These are phyloP conservation scores for Cantharellus anzutake DNA, from an alignment of 768 basidiomycete genomes.

Conservation along the genomic window DNA sequence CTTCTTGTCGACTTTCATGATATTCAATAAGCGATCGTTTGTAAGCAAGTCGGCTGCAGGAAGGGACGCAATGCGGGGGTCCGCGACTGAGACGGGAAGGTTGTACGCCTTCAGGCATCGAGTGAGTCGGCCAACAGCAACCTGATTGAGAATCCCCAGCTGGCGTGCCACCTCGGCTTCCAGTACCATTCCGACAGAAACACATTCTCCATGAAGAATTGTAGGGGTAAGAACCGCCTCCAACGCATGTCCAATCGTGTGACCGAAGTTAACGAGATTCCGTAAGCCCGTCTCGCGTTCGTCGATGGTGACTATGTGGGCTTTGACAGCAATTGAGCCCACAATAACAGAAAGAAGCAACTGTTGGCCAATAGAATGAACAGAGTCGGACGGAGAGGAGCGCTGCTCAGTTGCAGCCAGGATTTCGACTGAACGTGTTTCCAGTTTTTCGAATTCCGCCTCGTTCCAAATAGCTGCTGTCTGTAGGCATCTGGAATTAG, in stretches of 20 bases:
- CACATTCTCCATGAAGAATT: conserved; percentile 92
- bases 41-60: conserved; percentile 54
- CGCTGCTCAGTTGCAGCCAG: conserved; percentile 50
- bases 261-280: conserved; percentile 98
- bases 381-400: conserved; percentile 36
- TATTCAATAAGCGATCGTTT: conserved; percentile 67
- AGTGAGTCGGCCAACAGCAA: conserved; percentile 76
- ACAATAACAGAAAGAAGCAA: conserved; percentile 82
- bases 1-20: conserved; percentile 97
- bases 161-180: conserved; percentile 87
- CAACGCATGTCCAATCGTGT: conserved; percentile 96
- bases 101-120: conserved; percentile 82
- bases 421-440: conserved; percentile 70
- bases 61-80: conserved; percentile 55
- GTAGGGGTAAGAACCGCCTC: conserved; percentile 89
- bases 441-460: conserved; percentile 69
- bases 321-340: conserved; percentile 86
- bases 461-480: conserved; percentile 99
- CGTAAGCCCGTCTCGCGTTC: conserved; percentile 92
- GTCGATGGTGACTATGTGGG: conserved; percentile 93
- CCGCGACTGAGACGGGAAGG: conserved; percentile 63
- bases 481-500: conserved; percentile 23
- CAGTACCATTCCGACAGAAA: conserved; percentile 88
- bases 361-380: conserved; percentile 43
- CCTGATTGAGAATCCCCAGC: conserved; percentile 75